phyloP scores from a whole-genome alignment of 1,284 basidiomycete genomes.

The Psilocybe mexicana region DNA sequence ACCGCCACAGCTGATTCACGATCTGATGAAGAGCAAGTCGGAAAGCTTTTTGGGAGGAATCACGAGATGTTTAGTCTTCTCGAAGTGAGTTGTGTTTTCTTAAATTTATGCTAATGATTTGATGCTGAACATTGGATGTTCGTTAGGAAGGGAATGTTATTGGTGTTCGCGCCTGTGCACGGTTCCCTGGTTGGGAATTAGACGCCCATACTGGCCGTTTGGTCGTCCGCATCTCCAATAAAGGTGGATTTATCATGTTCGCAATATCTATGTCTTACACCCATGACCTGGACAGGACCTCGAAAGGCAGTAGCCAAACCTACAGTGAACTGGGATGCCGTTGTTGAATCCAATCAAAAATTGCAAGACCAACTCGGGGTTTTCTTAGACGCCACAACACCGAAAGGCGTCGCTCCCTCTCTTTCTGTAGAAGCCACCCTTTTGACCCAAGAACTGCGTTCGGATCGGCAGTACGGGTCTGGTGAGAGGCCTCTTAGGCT shows the following conservation, averaged over 20 bases:
- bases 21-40: slow-evolving; percentile 8
- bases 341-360: slow-evolving; percentile 8
- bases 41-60: slow-evolving; percentile 13
- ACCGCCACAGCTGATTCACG: not conserved
- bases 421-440: slow-evolving; percentile 17
- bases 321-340: slow-evolving; percentile 15
- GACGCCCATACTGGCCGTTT: slow-evolving; percentile 23
- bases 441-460: slow-evolving; percentile 17
- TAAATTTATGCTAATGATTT: not conserved
- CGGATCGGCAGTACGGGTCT: slow-evolving; percentile 15
- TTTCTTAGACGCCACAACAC: slow-evolving; percentile 11
- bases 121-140: not conserved
- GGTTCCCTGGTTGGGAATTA: slow-evolving; percentile 26
- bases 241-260: slow-evolving; percentile 10
- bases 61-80: slow-evolving; percentile 14
- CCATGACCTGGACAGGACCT: not conserved
- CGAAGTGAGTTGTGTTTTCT: slow-evolving; percentile 11
- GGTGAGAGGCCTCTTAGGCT: slow-evolving; percentile 22
- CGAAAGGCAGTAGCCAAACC: slow-evolving; percentile 8
- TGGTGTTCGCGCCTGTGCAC: slow-evolving; percentile 27
- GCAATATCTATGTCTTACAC: no score
- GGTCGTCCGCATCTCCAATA: slow-evolving; percentile 25
- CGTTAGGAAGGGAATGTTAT: slow-evolving; percentile 26
- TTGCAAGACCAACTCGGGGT: slow-evolving; percentile 11
- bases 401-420: slow-evolving; percentile 6